Evolutionary conservation across 441 rosid genomes (phyloP).

Genomic region (Syzygium malaccense): DNA sequence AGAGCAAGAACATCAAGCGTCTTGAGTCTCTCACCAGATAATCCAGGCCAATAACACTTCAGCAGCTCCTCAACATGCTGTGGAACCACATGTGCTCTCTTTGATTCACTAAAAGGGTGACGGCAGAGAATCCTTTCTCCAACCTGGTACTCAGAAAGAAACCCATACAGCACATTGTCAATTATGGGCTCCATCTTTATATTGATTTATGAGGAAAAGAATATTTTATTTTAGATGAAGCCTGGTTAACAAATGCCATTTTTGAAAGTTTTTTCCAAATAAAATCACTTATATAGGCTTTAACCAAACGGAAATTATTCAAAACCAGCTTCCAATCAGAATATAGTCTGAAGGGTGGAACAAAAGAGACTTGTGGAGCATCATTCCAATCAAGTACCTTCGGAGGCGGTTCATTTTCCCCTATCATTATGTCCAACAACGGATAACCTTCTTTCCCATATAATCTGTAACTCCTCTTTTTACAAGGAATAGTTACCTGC

Average conservation of each 20-base stretch:
- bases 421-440: constrained; percentile 88
- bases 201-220: not conserved
- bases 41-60: constrained; percentile 94
- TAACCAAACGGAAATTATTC: not conserved
- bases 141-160: constrained; percentile 31
- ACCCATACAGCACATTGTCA: not conserved
- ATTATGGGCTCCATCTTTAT: not conserved
- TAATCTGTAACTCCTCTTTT: constrained; percentile 63
- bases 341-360: not conserved
- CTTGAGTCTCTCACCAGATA: constrained; percentile 43
- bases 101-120: constrained; percentile 92
- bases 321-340: not conserved
- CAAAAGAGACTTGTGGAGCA: not conserved
- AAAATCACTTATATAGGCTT: not conserved
- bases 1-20: not conserved
- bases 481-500: constrained; percentile 96
- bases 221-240: not conserved
- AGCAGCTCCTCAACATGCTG: constrained; percentile 78
- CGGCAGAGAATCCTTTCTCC: constrained; percentile 81
- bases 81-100: constrained; percentile 94
- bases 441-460: constrained; percentile 87
- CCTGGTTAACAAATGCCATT: not conserved
- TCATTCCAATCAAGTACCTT: constrained; percentile 34
- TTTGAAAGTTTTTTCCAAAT: not conserved
- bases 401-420: constrained; percentile 87